Evolutionary conservation across 1,139 yeast genomes (phyloP), one percentile per base, ranked within the genome.

Genomic region (Blastobotrys raffinosifermentans): DNA sequence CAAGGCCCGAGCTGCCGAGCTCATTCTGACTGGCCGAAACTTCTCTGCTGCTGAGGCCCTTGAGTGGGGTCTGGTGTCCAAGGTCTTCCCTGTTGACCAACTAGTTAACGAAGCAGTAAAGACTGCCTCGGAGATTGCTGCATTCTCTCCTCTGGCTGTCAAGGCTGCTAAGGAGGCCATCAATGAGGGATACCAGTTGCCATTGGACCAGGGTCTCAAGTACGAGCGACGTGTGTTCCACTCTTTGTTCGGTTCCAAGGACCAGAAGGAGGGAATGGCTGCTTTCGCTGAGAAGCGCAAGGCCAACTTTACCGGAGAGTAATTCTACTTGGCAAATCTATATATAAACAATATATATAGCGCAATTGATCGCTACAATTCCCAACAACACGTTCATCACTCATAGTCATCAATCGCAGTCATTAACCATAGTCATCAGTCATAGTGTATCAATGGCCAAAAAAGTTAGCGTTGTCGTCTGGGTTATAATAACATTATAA

Each of bases 181-280:
- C 38, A 65, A 66, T 46, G 58, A 56, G 44, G 63, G 72, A 7
- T 57, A 53, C 40, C 69, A 70, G 44, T 44, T 58, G 26, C 46
- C 57, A 11, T 51, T 71, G 23, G 59, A 55, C 11, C 57, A 60
- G 19, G 76, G 76, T 2, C 47, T 69, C 31, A 56, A 57, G 37
- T 63, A 54, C 43, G 76, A 71, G 51, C 62, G 73, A 34, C 51
- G 60, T 10, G 50, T 66, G 19, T 72, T 72, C 63, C 70, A 69
- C 44, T 52, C 63, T 2, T 49, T 70, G 33, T 70, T 70, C 43
- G 73, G 72, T 5, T 57, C 69, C 15, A 41, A 49, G 36, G 76
- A 71, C 46, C 75, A 71, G 46, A 57, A 57, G 50, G 76, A 71
- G 51, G 76, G 76, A 17, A 70, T 71, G 75, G 44, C 58, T 23